A percentile compares a stretch with the other conserved stretches of the same genome.
Evolutionary conservation across 768 basidiomycete species (phyloP).

Genomic region (Glaciozyma antarctica): DNA sequence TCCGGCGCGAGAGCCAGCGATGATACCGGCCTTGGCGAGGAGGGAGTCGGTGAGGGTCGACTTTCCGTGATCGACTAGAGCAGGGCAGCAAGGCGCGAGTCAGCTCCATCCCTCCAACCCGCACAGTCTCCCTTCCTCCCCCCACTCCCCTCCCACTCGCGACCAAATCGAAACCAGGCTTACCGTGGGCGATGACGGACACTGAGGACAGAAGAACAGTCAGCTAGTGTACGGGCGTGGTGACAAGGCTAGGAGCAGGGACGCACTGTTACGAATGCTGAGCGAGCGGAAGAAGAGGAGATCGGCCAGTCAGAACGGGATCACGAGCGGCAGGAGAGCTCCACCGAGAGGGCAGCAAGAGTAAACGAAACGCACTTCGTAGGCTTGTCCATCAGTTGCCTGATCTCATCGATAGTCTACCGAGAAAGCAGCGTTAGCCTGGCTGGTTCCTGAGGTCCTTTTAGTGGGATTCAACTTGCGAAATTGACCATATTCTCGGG

Average conservation of each 20-base stretch:
- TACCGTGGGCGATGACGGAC: constrained; percentile 45
- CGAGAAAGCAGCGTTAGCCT: too few relatives aligned
- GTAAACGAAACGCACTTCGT: constrained; percentile 16
- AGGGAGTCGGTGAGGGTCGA: constrained; percentile 98
- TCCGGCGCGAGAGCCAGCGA: constrained; percentile 86
- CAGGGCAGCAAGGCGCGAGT: neutral
- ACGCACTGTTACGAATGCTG: constrained; percentile 34
- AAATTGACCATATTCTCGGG: too few relatives aligned
- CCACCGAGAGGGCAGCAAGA: neutral
- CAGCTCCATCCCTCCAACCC: neutral
- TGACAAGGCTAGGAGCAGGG: neutral
- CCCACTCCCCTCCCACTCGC: neutral
- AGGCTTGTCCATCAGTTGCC: constrained; percentile 39
- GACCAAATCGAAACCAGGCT: constrained; percentile 7
- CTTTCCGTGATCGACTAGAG: constrained; percentile 97
- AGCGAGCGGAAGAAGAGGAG: neutral
- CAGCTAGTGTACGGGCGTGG: accelerated
- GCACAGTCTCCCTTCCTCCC: neutral
- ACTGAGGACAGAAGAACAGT: constrained; percentile 28
- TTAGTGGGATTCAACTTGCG: too few relatives aligned
- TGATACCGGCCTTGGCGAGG: constrained; percentile 99
- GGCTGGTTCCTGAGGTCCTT: too few relatives aligned
- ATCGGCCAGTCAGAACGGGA: neutral
- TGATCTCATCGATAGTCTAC: constrained; percentile 38
- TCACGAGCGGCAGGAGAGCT: neutral